phyloP scores from a whole-genome alignment of 2,329 filamentous ascomycete species.

The Aureobasidium sp. region DNA sequence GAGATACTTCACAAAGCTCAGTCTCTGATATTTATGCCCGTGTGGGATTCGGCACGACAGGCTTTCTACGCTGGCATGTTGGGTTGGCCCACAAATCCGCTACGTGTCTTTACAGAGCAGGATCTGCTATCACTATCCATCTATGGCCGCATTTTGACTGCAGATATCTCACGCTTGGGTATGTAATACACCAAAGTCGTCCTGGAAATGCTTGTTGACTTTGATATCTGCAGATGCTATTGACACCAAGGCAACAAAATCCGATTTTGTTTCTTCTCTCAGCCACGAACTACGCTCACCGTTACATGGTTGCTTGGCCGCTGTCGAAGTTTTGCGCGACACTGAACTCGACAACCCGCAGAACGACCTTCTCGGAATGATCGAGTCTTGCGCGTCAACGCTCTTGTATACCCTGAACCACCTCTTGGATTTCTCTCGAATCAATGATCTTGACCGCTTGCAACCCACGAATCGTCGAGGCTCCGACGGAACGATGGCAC shows the following conservation, averaged over 20 bases:
- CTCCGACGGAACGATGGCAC: neutral
- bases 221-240: constrained; percentile 35
- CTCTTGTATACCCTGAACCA: constrained; percentile 32
- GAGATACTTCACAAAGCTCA: neutral
- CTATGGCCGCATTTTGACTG: constrained; percentile 47
- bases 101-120: constrained; percentile 22
- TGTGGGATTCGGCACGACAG: constrained; percentile 37
- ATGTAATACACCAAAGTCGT: neutral
- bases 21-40: constrained; percentile 40
- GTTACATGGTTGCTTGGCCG: constrained; percentile 20
- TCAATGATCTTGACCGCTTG: constrained; percentile 13
- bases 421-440: constrained; percentile 5
- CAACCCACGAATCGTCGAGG: neutral
- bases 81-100: constrained; percentile 32
- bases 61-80: constrained; percentile 33
- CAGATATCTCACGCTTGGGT: constrained; percentile 39
- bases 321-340: constrained; percentile 33
- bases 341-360: constrained; percentile 27
- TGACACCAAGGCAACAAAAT: constrained; percentile 30
- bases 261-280: constrained; percentile 32
- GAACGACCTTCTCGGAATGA: constrained; percentile 32
- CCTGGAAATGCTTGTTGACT: neutral
- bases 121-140: constrained; percentile 21
- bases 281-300: constrained; percentile 29
- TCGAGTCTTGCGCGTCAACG: constrained; percentile 38